Percentiles rank a stretch among this genome's conserved stretches.
Evolutionary conservation across 768 basidiomycete species (phyloP).

Genomic region (Phaffia tasmanica): DNA sequence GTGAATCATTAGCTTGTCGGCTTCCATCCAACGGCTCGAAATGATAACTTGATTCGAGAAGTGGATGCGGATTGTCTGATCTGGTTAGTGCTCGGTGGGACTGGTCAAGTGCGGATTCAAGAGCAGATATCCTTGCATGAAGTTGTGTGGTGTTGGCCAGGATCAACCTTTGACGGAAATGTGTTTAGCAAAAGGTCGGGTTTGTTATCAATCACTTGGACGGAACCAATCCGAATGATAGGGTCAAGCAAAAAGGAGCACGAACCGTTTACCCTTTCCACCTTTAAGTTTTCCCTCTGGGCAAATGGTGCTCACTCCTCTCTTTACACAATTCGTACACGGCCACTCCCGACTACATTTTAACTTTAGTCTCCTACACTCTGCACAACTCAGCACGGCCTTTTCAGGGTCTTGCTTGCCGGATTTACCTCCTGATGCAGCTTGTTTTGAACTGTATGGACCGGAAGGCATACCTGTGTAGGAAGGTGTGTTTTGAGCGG

Average conservation of each 20-base stretch:
- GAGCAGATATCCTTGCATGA: constrained; percentile 18
- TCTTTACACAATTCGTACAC: too few relatives aligned
- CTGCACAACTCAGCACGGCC: too few relatives aligned
- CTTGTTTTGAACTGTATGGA: too few relatives aligned
- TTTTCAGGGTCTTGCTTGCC: too few relatives aligned
- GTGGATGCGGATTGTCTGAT: constrained; percentile 8
- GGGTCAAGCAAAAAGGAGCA: neutral
- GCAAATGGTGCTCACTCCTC: neutral
- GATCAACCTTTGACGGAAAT: constrained; percentile 1
- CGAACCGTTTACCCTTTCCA: constrained; percentile 22
- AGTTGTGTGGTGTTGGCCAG: constrained; percentile 17
- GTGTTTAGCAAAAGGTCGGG: too few relatives aligned
- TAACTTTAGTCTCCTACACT: too few relatives aligned
- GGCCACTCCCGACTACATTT: too few relatives aligned
- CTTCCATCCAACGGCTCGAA: constrained; percentile 20
- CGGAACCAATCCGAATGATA: neutral
- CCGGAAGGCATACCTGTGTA: too few relatives aligned
- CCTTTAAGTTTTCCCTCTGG: constrained; percentile 24
- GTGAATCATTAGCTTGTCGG: neutral
- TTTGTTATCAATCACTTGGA: neutral
- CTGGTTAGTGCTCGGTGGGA: neutral
- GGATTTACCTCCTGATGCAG: too few relatives aligned
- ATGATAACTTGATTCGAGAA: constrained; percentile 21
- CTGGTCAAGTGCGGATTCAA: constrained; percentile 19
- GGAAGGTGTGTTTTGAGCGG: too few relatives aligned